Evolutionary conservation across 2,329 filamentous ascomycete genomes (phyloP), one percentile per base, ranked within the genome.

Genomic region (Balansia obtecta): DNA sequence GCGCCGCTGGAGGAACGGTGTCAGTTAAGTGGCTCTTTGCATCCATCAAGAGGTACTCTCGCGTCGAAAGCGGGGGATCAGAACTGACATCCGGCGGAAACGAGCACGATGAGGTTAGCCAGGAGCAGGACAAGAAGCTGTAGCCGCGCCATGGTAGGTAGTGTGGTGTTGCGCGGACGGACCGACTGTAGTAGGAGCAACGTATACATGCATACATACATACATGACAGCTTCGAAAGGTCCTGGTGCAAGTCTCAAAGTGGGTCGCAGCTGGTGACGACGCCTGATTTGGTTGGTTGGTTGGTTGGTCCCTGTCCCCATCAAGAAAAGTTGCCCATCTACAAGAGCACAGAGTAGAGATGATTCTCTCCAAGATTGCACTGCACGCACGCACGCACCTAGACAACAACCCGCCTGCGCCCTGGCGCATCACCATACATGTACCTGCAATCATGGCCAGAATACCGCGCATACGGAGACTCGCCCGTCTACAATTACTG

Each of bases 1-100:
- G 79, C 42, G 78, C 74, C 33, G 75, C 79, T 83, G 40, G 59
- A 13, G 6, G 20, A 8, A 20, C n/a, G 22, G 3, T 6, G 34
- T 27, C 38, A 49, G 55, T 64, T 54, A 62, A 62, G 61, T 54
- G 51, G 46, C 11, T 38, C 20, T 22, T 22, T n/a, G n/a, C n/a
- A n/a, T n/a, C 2, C 4, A 22, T 22, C 20, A 22, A 22, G 20
- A 22, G 20, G 20, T 22, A 22, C 20, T 22, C 11, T 43, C 39
- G 45, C 38, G 39, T 40, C 33, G 16, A 18, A 11, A 13, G 49
- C 41, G 16, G 42, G 42, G 41, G 39, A 39, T 33, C 50, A 50
- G 18, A 22, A 60, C 69, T 60, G 64, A 76, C 73, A 71, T 37
- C 65, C 60, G 58, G 75, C 74, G 30, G 64, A 59, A 22, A 59